A percentile compares a stretch with the other conserved stretches of the same genome.
Conservation (phyloP, 768 basidiomycete species). For the Filobasidium floriforme region DNA sequence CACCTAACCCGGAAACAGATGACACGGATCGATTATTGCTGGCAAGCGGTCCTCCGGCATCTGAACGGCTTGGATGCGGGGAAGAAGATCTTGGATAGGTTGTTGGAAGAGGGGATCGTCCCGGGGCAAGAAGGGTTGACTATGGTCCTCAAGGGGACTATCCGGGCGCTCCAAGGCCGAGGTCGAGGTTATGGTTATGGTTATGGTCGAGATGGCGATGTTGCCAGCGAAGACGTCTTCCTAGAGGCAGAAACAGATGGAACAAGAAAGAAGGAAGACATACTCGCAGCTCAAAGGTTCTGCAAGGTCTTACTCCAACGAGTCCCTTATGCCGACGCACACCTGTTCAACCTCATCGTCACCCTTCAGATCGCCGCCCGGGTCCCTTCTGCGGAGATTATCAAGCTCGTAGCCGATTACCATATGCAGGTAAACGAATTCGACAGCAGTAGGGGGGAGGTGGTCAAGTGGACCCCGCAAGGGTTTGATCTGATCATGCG, state of each 20-base stretch:
- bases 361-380: neutral
- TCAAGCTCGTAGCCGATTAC: neutral
- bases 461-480: neutral
- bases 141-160: neutral
- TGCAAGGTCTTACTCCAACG: neutral
- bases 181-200: no score
- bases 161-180: neutral
- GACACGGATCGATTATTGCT: neutral
- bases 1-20: neutral
- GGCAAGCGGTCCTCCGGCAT: neutral
- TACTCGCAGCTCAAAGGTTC: neutral
- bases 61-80: neutral
- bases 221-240: no score
- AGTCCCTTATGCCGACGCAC: neutral
- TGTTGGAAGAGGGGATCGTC: slow-evolving; percentile 1
- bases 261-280: neutral
- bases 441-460: neutral
- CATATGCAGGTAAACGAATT: neutral
- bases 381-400: neutral
- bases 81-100: neutral
- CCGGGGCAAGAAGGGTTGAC: neutral
- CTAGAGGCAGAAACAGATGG: no score
- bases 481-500: slow-evolving; percentile 1
- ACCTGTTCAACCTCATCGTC: neutral
- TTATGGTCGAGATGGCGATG: no score